These are phyloP conservation scores for Limonium bicolor DNA, from an alignment of 148 eudicot genomes.

Conservation along the genomic window DNA sequence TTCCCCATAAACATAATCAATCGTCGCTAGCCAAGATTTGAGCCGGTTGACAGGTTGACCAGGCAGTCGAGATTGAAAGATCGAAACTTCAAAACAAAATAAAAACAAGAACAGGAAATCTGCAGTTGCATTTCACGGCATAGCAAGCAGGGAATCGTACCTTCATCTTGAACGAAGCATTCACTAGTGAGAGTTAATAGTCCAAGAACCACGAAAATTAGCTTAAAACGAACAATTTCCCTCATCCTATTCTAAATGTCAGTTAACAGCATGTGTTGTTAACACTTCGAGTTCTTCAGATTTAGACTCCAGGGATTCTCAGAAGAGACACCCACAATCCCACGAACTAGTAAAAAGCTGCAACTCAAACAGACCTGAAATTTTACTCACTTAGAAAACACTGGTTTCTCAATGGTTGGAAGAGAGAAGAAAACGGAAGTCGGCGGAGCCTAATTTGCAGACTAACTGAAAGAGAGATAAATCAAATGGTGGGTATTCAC, in stretches of 20 bases:
- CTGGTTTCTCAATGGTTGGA: too few species aligned
- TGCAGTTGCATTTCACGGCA: too few species aligned
- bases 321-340: too few species aligned
- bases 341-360: too few species aligned
- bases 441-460: neutral
- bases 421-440: constrained; percentile 8
- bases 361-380: constrained; percentile 1
- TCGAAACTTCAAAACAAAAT: neutral
- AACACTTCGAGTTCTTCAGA: constrained; percentile 1
- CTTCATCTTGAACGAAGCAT: constrained; percentile 49
- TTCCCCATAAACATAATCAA: neutral
- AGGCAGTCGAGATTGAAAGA: neutral
- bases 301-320: neutral
- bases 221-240: constrained; percentile 20
- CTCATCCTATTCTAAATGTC: constrained; percentile 19
- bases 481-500: too few species aligned
- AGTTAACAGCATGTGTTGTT: neutral
- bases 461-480: too few species aligned
- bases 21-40: neutral
- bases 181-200: constrained; percentile 20
- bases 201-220: constrained; percentile 29
- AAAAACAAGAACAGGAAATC: constrained; percentile 6
- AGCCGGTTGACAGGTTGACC: too few species aligned
- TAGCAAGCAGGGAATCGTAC: constrained; percentile 31
- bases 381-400: constrained; percentile 8